Percentiles rank a stretch among this genome's conserved stretches.
Evolutionary conservation across 345 rosid genomes (phyloP).

Genomic region (Brassica rapa): DNA sequence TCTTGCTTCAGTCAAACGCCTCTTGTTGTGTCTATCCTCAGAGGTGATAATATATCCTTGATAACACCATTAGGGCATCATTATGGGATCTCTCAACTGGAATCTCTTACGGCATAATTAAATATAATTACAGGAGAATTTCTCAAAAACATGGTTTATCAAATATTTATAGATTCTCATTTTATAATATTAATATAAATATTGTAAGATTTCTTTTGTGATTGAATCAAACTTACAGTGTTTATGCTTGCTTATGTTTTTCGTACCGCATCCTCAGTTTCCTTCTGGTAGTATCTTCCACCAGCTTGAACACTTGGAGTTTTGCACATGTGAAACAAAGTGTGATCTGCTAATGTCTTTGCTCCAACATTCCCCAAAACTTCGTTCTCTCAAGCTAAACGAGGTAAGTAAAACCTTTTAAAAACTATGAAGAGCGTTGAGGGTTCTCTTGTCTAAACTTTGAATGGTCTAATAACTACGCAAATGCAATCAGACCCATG

Average conservation of each 20-base stretch:
- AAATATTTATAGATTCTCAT: neutral
- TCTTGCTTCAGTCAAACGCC: neutral
- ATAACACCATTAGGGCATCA: neutral
- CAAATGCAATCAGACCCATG: neutral
- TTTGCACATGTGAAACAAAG: neutral
- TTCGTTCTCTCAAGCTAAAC: neutral
- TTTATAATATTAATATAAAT: no score
- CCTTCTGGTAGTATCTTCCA: neutral
- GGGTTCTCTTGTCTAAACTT: neutral
- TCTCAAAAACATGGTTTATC: neutral
- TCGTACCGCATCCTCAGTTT: neutral
- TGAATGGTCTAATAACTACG: neutral
- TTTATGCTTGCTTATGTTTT: neutral
- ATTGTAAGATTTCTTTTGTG: neutral
- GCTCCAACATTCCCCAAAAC: neutral
- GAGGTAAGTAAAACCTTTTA: neutral
- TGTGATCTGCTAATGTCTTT: neutral
- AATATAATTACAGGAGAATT: neutral
- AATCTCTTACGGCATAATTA: neutral
- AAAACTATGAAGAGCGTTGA: neutral
- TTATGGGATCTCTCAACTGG: neutral
- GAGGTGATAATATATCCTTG: neutral
- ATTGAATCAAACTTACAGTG: neutral
- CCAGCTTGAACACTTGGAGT: neutral
- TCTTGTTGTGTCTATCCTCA: neutral